Conservation (phyloP, 2,329 filamentous ascomycete genomes). For the Xylariaceae sp. region DNA sequence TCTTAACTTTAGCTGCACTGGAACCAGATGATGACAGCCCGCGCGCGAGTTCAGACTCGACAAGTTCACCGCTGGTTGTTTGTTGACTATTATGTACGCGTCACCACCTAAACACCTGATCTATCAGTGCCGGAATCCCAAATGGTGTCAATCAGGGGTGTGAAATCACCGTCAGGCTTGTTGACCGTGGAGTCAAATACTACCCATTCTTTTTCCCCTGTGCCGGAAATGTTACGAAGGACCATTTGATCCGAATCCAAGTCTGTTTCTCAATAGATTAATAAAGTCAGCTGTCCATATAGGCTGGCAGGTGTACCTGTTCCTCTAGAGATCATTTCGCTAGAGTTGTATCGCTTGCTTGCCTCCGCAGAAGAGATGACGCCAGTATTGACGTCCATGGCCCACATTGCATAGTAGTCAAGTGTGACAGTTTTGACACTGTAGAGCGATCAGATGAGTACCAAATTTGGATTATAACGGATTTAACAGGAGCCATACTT, state of each 20-base stretch:
- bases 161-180: constrained; percentile 23
- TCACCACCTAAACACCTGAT: constrained; percentile 31
- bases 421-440: constrained; percentile 31
- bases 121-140: constrained; percentile 1
- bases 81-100: constrained; percentile 34
- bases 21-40: constrained; percentile 33
- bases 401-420: constrained; percentile 39
- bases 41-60: constrained; percentile 35
- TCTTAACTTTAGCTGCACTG: constrained; percentile 30
- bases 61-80: constrained; percentile 32
- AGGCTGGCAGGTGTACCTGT: constrained; percentile 2
- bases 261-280: too few species aligned
- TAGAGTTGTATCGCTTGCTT: constrained; percentile 35
- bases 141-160: neutral
- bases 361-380: constrained; percentile 30
- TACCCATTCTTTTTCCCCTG: constrained; percentile 34
- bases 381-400: constrained; percentile 36
- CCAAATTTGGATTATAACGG: neutral
- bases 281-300: constrained; percentile 1
- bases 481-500: constrained; percentile 19
- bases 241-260: constrained; percentile 25
- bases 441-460: constrained; percentile 1
- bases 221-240: constrained; percentile 36
- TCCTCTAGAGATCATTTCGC: constrained; percentile 26
- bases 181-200: constrained; percentile 35